Conservation (phyloP, 1,284 basidiomycete species). For the Boletellus dicymbophilus region DNA sequence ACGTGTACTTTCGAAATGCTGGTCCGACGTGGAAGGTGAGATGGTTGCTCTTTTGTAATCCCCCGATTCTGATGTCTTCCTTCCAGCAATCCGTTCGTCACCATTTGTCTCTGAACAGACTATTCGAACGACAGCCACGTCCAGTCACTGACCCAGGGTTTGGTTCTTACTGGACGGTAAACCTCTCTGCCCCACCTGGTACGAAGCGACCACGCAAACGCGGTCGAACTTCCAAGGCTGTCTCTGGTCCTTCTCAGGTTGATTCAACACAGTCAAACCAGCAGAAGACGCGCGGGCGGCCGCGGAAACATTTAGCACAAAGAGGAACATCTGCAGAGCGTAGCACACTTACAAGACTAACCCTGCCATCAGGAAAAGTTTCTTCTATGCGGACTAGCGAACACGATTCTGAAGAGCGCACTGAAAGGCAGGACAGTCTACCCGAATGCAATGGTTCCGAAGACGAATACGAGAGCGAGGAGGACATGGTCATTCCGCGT, state of each 20-base stretch:
- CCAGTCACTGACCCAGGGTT: slow-evolving; percentile 81
- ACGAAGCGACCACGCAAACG: slow-evolving; percentile 81
- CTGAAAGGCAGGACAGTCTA: slow-evolving; percentile 36
- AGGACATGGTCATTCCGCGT: slow-evolving; percentile 52
- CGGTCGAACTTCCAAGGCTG: slow-evolving; percentile 58
- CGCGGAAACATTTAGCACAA: slow-evolving; percentile 38
- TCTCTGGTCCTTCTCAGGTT: slow-evolving; percentile 26
- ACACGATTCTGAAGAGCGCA: slow-evolving; percentile 26
- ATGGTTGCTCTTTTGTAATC: background rate
- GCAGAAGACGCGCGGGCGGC: slow-evolving; percentile 49
- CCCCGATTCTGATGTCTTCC: slow-evolving; percentile 2
- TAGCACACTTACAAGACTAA: slow-evolving; percentile 9
- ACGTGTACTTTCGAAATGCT: slow-evolving; percentile 74
- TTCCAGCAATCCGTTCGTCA: slow-evolving; percentile 82
- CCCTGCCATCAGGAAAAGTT: slow-evolving; percentile 3
- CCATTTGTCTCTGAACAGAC: slow-evolving; percentile 74
- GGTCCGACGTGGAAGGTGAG: slow-evolving; percentile 79
- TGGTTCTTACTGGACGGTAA: slow-evolving; percentile 84
- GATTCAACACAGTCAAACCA: slow-evolving; percentile 18
- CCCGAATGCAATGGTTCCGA: slow-evolving; percentile 37
- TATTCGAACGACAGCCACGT: slow-evolving; percentile 77
- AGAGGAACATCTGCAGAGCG: slow-evolving; percentile 3
- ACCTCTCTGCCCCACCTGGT: slow-evolving; percentile 74
- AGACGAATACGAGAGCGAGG: slow-evolving; percentile 63
- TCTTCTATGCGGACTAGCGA: slow-evolving; percentile 19